These are phyloP conservation scores for Diplodia mutila DNA, from an alignment of 2,329 filamentous ascomycete species.

Conservation along the genomic window DNA sequence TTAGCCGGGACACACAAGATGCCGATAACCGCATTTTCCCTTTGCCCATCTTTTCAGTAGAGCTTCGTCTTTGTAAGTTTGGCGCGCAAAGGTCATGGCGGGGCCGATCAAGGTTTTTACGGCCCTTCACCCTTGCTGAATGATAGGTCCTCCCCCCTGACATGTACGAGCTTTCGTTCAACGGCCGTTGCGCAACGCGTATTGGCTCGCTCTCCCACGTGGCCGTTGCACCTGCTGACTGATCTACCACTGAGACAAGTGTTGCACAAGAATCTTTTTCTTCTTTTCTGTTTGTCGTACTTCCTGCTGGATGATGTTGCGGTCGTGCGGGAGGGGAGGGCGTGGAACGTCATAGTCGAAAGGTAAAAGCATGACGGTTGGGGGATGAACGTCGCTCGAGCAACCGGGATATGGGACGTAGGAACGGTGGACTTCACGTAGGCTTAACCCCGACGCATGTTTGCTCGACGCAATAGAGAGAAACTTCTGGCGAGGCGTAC, in stretches of 20 bases:
- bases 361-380: background rate
- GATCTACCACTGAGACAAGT: background rate
- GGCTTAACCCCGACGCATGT: background rate
- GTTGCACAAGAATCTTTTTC: background rate
- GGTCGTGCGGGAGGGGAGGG: background rate
- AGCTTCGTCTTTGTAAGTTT: background rate
- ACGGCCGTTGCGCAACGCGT: background rate
- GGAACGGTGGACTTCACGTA: background rate
- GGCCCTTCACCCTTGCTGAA: background rate
- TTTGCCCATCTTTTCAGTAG: background rate
- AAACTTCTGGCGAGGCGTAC: background rate
- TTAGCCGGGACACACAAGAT: background rate
- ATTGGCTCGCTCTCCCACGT: background rate
- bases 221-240: background rate
- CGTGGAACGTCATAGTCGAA: background rate
- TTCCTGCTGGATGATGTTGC: background rate
- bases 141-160: background rate
- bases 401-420: background rate
- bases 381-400: background rate
- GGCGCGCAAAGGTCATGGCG: background rate
- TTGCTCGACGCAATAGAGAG: no score
- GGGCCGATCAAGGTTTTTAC: slow-evolving; percentile 2
- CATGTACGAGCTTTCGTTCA: background rate
- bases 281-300: background rate
- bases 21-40: background rate